Base-by-base conservation (phyloP, 2,329 filamentous ascomycete genomes). In the Aspergillus sp. region DNA sequence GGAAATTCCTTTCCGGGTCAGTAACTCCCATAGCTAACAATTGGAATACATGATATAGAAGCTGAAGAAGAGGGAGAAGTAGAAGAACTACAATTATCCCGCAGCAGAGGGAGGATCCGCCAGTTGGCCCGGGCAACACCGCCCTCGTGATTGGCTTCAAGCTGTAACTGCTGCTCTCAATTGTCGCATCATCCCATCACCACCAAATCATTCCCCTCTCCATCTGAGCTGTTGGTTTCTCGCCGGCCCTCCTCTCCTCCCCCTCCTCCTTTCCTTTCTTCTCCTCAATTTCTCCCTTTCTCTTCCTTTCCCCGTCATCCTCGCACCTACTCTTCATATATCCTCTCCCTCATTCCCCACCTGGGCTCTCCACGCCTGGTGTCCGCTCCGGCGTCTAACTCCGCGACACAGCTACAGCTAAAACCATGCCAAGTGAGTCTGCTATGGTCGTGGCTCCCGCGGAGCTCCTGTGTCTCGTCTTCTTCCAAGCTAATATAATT, bases 361-460 rank as follows among this genome's bases (percentile, higher is more conserved):
- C 56, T 52, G 56, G 65, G 64, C 64, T 63, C 64, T 71, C 65
- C 62, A 74, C 69, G 71, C 67, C 68, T 68, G 67, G 64, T 66
- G 64, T 62, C 66, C 63, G 67, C 68, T 59, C 64, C 64, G 63
- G 66, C 66, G 56, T 61, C 59, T 60, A 49, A 59, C 58, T 62
- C 62, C 62, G 61, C 67, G 60, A 62, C 60, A 58, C 57, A 69
- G 66, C 68, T 71, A 54, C 57, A 67, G 68, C 65, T 69, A 58
- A 44, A 69, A 72, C 54, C 64, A 76, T 76, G 76, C 73, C 76
- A 60, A 75, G 76, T 78, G 68, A 70, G 71, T 65, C 59, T 19
- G n/a, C 32, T 39, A 19, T 21, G 6, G 3, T 32, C n/a, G 39
- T 17, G 30, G 53, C 53, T 55, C 56, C 49, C 32, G 8, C 58